Base-by-base conservation (phyloP, 257 asterid genomes). In the Plectranthus barbatus region DNA sequence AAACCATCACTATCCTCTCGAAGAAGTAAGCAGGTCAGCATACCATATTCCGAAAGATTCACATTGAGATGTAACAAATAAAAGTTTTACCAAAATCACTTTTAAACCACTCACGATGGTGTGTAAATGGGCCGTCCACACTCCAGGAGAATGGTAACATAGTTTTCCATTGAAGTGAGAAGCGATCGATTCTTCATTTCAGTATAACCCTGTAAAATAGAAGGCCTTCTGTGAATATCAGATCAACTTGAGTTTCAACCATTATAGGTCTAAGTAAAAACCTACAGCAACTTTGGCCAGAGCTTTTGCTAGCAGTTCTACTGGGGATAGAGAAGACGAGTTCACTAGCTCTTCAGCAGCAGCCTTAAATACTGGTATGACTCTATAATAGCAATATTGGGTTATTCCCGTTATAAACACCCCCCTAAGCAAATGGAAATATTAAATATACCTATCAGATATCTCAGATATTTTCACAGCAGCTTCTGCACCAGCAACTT, bases 211-310 rank as follows among this genome's bases (percentile, higher is more conserved):
- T 89, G 84, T n/a, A 75, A 19, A 50, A 36, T 19, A 65, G 53
- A 47, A 12, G 13, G n/a, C 14, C 62, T 44, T 26, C 66, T 24
- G 17, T 5, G 20, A 65, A 68, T 9, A 70, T 51, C 33, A 71
- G 31, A 59, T 26, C 41, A 36, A 13, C 57, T 11, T 31, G 56
- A 40, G 1, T 8, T 21, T 51, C 55, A 47, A 31, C 34, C n/a
- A 37, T 29, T 10, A 50, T 26, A 8, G 14, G 13, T 0, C 9
- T 3, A 10, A 40, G 17, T 42, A 49, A 47, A 23, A 58, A 77
- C 97, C 66, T 79, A 92, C 99, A 73, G 92, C 88, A 77, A 97
- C 91, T 68, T 80, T 93, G 23, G 99, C 99, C 60, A 93, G 87
- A 53, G 99, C 99, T 76, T 93, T 93, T 2, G 97, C 94, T 23